phyloP scores from a whole-genome alignment of 2,329 filamentous ascomycete genomes.

The Tolypocladium guangdongense region DNA sequence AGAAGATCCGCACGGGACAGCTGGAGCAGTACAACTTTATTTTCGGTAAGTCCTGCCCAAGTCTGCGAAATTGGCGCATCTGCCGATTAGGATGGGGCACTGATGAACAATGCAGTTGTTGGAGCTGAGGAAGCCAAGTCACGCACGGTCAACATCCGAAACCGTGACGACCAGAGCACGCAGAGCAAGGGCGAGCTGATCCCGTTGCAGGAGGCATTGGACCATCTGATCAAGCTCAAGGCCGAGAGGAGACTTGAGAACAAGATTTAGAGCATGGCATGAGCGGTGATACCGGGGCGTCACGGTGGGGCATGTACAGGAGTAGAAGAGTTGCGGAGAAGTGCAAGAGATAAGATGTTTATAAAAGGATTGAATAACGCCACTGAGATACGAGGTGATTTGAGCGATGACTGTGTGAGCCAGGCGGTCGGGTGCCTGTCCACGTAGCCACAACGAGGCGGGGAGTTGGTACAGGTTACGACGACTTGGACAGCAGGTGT shows the following conservation, averaged over 20 bases:
- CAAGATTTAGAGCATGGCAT: constrained; percentile 16
- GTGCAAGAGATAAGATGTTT: not conserved
- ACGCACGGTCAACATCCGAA: constrained; percentile 51
- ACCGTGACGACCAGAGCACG: constrained; percentile 50
- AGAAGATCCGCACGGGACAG: constrained; percentile 80
- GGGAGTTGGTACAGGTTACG: not conserved
- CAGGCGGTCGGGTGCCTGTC: not conserved
- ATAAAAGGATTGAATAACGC: not conserved
- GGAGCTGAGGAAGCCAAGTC: constrained; percentile 51
- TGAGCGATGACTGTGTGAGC: not conserved
- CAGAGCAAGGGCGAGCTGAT: constrained; percentile 51
- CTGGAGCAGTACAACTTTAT: constrained; percentile 77
- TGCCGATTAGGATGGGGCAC: constrained; percentile 1
- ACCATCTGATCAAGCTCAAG: constrained; percentile 42
- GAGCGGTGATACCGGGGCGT: not conserved
- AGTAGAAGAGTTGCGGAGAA: not conserved
- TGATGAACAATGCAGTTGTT: constrained; percentile 33
- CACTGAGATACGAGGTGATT: not conserved
- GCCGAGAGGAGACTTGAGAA: constrained; percentile 30
- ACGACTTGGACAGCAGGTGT: not conserved
- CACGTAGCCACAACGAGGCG: not conserved
- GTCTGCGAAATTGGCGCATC: not conserved
- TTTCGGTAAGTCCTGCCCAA: constrained; percentile 41
- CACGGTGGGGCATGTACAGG: not conserved
- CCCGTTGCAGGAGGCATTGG: constrained; percentile 43